phyloP scores from a whole-genome alignment of 805 yeast species.

The Kazachstania bromeliacearum region DNA sequence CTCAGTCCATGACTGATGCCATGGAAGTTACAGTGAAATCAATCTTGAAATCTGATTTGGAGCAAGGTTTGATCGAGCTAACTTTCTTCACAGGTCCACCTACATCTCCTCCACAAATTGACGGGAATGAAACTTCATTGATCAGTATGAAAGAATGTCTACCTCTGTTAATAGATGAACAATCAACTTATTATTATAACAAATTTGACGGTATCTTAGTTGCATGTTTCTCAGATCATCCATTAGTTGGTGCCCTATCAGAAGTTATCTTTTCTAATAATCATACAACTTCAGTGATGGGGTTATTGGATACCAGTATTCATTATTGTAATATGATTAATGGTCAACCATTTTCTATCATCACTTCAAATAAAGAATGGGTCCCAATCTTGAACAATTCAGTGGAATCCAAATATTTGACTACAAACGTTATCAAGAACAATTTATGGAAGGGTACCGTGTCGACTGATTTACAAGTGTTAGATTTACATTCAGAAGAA shows the following conservation, averaged over 20 bases:
- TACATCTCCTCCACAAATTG: slow-evolving; percentile 18
- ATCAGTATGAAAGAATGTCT: slow-evolving; percentile 16
- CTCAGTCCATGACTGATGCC: slow-evolving; percentile 16
- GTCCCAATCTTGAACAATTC: slow-evolving; percentile 13
- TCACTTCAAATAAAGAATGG: slow-evolving; percentile 23
- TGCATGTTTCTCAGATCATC: slow-evolving; percentile 24
- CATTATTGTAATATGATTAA: slow-evolving; percentile 10
- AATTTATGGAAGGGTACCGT: slow-evolving; percentile 18
- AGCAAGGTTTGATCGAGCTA: too few species aligned
- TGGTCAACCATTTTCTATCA: slow-evolving; percentile 13
- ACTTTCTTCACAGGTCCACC: slow-evolving; percentile 18
- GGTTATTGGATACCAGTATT: slow-evolving; percentile 15
- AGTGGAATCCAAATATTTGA: slow-evolving; percentile 7
- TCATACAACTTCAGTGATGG: slow-evolving; percentile 5
- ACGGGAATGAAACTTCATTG: slow-evolving; percentile 12
- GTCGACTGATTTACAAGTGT: slow-evolving; percentile 16
- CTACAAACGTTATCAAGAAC: slow-evolving; percentile 3
- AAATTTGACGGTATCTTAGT: slow-evolving; percentile 18
- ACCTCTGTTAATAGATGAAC: slow-evolving; percentile 11
- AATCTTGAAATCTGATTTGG: background rate
- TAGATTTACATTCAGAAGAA: slow-evolving; percentile 11
- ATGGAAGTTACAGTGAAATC: slow-evolving; percentile 8
- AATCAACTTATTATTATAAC: slow-evolving; percentile 8
- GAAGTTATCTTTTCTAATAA: background rate
- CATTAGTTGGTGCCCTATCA: slow-evolving; percentile 11